Base-by-base conservation (phyloP, 140 eudicot species). In the Stevia rebaudiana region DNA sequence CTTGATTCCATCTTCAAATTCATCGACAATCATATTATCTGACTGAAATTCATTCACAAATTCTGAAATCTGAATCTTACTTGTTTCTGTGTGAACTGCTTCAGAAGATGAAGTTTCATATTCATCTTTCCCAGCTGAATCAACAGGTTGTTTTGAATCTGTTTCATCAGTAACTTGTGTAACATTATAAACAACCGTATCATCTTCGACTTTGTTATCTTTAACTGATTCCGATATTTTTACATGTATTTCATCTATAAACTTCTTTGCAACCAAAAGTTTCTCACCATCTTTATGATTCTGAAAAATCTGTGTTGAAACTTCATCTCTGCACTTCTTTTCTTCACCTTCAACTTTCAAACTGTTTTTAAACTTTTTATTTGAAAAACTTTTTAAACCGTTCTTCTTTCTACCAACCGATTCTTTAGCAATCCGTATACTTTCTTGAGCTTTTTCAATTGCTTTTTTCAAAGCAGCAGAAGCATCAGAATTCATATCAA, bases 391-490 rank as follows among this genome's bases (percentile, higher is more conserved):
- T 70, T 61, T 75, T 62, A 67, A 54, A 44, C 87, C 85, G 30
- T 82, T 83, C 73, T 73, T 82, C 75, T 83, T 84, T 63, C 94
- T 77, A 16, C 94, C 85, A 95, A 82, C 78, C 21, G 83, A 76
- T 64, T 83, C 89, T 65, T 94, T 94, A 16, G 99, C 97, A 57
- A 81, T 70, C 28, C 95, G 83, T 64, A 94, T 88, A 71, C 82
- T 89, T 75, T 86, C 97, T 78, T 89, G 97, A 63, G 99, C 99
- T 78, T 86, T 86, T 58, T 89, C 94, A 36, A 94, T 81, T 41
- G 97, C 99, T 69, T 81, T 75, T 75, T 62, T 86, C 75, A 94
- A 69, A 55, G 95, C 86, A 54, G 87, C 83, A 36, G 88, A 94
- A 55, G 95, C 98, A 55, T 73, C 83, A 35, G 95, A 89, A 77